Evolutionary conservation across 1,139 yeast species (phyloP).

Genomic region (Kodamaea suecica): DNA sequence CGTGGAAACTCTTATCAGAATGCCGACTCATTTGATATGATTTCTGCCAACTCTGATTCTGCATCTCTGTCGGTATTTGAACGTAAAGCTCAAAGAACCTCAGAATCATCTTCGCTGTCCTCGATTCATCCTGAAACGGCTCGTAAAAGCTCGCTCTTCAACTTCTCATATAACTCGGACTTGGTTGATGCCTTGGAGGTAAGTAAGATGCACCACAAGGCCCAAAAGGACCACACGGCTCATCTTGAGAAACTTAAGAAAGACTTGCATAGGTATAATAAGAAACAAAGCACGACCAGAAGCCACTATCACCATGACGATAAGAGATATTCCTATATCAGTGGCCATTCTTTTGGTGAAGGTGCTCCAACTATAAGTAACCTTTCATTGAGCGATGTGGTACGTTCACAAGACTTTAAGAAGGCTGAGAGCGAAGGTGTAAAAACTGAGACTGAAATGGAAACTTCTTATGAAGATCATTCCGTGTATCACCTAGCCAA

Average conservation of each 20-base stretch:
- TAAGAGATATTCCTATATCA: no score
- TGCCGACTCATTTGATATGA: not conserved
- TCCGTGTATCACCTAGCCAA: not conserved
- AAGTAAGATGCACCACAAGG: conserved; percentile 13
- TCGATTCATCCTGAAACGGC: conserved; percentile 1
- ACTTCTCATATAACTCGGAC: conserved; percentile 15
- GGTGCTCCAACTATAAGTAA: no score
- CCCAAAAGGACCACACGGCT: not conserved
- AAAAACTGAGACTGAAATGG: conserved; percentile 3
- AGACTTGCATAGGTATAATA: no score
- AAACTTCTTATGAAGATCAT: conserved; percentile 6
- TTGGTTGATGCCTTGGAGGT: conserved; percentile 15
- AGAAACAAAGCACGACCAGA: no score
- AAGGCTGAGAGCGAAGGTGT: not conserved
- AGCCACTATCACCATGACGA: no score
- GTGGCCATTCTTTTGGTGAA: no score
- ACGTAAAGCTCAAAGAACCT: conserved; percentile 1
- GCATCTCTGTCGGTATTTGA: conserved; percentile 2
- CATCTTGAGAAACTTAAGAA: no score
- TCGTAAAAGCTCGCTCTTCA: conserved; percentile 4
- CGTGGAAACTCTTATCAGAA: no score
- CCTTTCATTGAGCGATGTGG: no score
- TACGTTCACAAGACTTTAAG: no score
- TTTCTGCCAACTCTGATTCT: conserved; percentile 4
- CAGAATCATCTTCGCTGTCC: conserved; percentile 1